Percentiles rank a stretch among this genome's conserved stretches.
These are phyloP conservation scores for Comarum palustre DNA, from an alignment of 306 rosid genomes.

Conservation along the genomic window DNA sequence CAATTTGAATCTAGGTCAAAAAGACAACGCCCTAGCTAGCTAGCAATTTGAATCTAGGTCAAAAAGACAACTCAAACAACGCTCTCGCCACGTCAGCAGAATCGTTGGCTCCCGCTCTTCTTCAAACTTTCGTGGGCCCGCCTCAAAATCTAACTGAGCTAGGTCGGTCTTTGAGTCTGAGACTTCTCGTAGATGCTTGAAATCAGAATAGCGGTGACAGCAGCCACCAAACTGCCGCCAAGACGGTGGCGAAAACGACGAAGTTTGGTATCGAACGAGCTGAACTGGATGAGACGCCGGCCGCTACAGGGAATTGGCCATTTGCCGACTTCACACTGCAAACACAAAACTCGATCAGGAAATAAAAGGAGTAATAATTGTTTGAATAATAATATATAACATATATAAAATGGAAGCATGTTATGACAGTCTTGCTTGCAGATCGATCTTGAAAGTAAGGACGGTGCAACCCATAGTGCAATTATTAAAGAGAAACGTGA, in stretches of 20 bases:
- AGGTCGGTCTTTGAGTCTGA: background rate
- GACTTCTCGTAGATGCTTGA: too few relatives aligned
- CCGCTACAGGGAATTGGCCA: constrained; percentile 43
- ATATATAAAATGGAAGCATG: background rate
- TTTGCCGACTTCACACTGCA: constrained; percentile 73
- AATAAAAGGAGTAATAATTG: background rate
- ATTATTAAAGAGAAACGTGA: constrained; percentile 1
- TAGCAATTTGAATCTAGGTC: too few relatives aligned
- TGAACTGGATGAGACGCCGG: constrained; percentile 26
- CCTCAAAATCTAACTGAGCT: background rate
- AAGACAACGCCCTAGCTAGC: too few relatives aligned
- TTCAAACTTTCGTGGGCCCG: background rate
- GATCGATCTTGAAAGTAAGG: background rate
- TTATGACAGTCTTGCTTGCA: background rate
- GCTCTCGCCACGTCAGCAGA: background rate
- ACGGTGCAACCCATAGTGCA: background rate
- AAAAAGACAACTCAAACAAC: background rate
- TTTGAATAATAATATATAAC: background rate
- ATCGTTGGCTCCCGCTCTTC: background rate
- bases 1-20: background rate
- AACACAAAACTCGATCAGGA: background rate
- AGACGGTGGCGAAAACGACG: background rate
- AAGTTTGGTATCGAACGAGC: constrained; percentile 15
- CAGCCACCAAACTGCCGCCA: constrained; percentile 35
- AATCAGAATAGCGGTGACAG: constrained; percentile 10